Evolutionary conservation across 2,329 filamentous ascomycete genomes (phyloP), one percentile per base, ranked within the genome.

Genomic region (Ceratocystiopsis sp.): DNA sequence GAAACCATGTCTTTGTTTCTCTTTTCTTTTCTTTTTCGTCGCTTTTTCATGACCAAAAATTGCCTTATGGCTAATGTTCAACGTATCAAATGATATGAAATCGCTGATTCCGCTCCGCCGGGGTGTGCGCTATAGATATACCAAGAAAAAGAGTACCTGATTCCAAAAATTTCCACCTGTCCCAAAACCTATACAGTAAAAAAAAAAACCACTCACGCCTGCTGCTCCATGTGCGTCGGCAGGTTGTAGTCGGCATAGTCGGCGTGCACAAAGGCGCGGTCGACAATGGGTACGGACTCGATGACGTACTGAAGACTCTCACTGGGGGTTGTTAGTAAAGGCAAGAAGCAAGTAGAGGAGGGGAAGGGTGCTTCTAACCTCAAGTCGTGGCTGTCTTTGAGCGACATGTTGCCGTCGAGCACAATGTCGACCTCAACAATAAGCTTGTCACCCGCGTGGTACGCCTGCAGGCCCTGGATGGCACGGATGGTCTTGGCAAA

Each of bases 401-500:
- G 62, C 25, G 73, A 77, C 45, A 80, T 84, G 49, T 73, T 72
- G 52, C 83, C 78, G 48, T 86, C 83, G 37, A 93, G 69, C 33
- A 93, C 82, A 50, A 91, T 81, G 57, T 93, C 84, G 12, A 89
- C 83, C 55, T 73, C 69, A 21, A 89, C 82, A 49, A 84, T 86
- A 45, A 91, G 68, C 64, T 86, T 87, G 58, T 91, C 84, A 21
- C 84, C 84, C 0, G 79, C 78, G 54, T 93, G 84, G 57, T 91
- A 93, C 2, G 84, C 84, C 51, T 86, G 79, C 44, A 91, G 63
- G 32, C 84, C 84, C 57, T 91, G 84, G 47, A 93, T 91, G 56
- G 84, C 79, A 54, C 75, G 77, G 55, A 95, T 93, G 13, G 82
- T 81, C 51, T 82, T 84, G 38, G 86, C 86, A 56, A 94, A 94